Conservation (phyloP, 805 yeast species). For the Candida insectorum region DNA sequence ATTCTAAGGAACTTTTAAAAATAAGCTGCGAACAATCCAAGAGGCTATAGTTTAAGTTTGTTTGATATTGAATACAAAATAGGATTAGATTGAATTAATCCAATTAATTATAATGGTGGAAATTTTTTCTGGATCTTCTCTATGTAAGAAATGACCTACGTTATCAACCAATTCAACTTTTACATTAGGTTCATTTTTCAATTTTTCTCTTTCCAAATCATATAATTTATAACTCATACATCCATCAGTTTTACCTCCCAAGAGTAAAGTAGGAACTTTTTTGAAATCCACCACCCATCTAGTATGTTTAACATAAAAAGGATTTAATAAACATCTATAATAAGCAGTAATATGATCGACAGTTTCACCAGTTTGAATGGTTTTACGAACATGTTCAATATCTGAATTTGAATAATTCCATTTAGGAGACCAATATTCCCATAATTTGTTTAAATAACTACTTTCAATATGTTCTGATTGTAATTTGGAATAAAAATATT, state of each 20-base stretch:
- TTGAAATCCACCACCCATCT: conserved; percentile 28
- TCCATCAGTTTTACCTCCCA: conserved; percentile 38
- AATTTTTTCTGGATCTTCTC: conserved; percentile 33
- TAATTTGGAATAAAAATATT: conserved; percentile 20
- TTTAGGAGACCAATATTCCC: conserved; percentile 39
- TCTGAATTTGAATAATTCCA: conserved; percentile 27
- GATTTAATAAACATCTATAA: conserved; percentile 28
- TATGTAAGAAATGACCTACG: conserved; percentile 39
- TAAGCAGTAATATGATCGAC: conserved; percentile 36
- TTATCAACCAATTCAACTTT: conserved; percentile 7
- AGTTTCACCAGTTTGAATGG: conserved; percentile 22
- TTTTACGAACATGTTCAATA: conserved; percentile 25
- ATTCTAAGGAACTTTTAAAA: background rate
- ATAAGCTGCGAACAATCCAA: too few relatives aligned
- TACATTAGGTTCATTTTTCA: conserved; percentile 16
- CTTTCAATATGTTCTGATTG: conserved; percentile 11
- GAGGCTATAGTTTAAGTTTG: too few relatives aligned
- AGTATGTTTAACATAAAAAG: conserved; percentile 15
- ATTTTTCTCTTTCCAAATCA: conserved; percentile 20
- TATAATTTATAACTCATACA: conserved; percentile 31
- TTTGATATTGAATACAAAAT: too few relatives aligned
- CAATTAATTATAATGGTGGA: conserved; percentile 24
- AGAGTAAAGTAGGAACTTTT: conserved; percentile 32
- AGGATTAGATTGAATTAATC: too few relatives aligned
- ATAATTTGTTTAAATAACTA: conserved; percentile 28